Conservation (phyloP, 2,329 filamentous ascomycete species). For the Ceratocystis eucalypticola region DNA sequence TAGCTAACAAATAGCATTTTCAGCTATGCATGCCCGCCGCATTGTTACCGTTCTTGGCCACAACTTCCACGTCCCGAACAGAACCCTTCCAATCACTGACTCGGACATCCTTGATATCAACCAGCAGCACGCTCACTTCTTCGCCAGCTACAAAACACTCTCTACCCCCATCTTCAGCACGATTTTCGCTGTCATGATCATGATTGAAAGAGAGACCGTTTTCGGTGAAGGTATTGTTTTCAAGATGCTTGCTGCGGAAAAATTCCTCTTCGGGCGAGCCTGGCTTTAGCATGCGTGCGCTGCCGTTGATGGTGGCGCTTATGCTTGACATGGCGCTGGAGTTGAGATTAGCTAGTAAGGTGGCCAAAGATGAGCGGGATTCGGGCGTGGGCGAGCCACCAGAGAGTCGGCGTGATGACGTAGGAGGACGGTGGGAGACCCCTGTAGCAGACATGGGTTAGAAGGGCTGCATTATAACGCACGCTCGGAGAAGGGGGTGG, state of each 20-base stretch:
- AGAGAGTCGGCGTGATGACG: constrained; percentile 45
- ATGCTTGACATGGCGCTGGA: constrained; percentile 77
- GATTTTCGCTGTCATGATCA: constrained; percentile 25
- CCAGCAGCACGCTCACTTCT: constrained; percentile 76
- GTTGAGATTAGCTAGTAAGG: constrained; percentile 80
- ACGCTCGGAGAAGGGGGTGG: neutral
- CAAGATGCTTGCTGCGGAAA: constrained; percentile 71
- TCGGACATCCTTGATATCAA: constrained; percentile 68
- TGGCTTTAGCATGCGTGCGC: constrained; percentile 55
- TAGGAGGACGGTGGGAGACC: constrained; percentile 84
- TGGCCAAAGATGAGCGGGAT: constrained; percentile 61
- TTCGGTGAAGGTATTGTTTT: constrained; percentile 79
- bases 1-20: neutral
- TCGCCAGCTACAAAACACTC: constrained; percentile 64
- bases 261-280: constrained; percentile 73
- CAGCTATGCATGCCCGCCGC: neutral
- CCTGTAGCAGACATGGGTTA: constrained; percentile 30
- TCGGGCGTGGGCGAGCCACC: constrained; percentile 51
- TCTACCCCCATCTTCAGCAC: constrained; percentile 36
- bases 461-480: constrained; percentile 7
- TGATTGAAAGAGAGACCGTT: constrained; percentile 28
- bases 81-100: constrained; percentile 94
- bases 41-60: neutral
- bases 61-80: constrained; percentile 48
- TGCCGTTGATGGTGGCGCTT: constrained; percentile 86